Conservation (phyloP, 352 stramenopile genomes). For the Thalassiosira livingstoniorum region DNA sequence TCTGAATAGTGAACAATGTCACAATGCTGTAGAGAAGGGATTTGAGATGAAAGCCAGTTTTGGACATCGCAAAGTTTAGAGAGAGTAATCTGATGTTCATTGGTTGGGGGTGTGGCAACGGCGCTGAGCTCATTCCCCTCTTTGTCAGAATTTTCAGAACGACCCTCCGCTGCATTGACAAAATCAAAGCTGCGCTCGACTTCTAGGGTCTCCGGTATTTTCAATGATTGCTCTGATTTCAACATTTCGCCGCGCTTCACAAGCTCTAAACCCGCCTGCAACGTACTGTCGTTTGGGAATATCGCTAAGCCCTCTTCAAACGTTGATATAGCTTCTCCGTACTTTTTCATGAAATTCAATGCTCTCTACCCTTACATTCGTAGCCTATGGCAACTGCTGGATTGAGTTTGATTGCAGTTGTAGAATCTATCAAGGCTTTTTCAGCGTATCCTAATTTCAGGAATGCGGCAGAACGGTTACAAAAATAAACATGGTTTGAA, state of each 20-base stretch:
- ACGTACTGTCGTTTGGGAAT: constrained; percentile 91
- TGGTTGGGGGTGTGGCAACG: too few relatives aligned
- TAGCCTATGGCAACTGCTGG: constrained; percentile 97
- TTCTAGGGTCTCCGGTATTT: too few relatives aligned
- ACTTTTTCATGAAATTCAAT: constrained; percentile 92
- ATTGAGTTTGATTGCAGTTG: constrained; percentile 95
- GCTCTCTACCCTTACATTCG: constrained; percentile 96
- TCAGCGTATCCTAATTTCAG: constrained; percentile 91
- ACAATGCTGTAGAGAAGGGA: too few relatives aligned
- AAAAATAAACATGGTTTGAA: constrained; percentile 98
- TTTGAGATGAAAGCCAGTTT: too few relatives aligned
- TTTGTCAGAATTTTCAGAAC: too few relatives aligned
- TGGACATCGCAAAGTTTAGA: too few relatives aligned
- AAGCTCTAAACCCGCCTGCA: constrained; percentile 92
- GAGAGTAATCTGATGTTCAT: too few relatives aligned
- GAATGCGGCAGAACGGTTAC: constrained; percentile 98
- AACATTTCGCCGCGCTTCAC: constrained; percentile 93
- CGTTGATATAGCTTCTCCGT: constrained; percentile 85
- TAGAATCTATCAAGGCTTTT: constrained; percentile 96
- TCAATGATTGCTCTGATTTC: too few relatives aligned
- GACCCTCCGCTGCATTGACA: too few relatives aligned
- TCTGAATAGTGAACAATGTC: too few relatives aligned
- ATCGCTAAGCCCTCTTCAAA: constrained; percentile 90
- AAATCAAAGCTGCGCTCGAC: too few relatives aligned
- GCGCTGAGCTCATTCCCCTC: too few relatives aligned